Base-by-base conservation (phyloP, 768 basidiomycete species). In the Podaxis sp. region DNA sequence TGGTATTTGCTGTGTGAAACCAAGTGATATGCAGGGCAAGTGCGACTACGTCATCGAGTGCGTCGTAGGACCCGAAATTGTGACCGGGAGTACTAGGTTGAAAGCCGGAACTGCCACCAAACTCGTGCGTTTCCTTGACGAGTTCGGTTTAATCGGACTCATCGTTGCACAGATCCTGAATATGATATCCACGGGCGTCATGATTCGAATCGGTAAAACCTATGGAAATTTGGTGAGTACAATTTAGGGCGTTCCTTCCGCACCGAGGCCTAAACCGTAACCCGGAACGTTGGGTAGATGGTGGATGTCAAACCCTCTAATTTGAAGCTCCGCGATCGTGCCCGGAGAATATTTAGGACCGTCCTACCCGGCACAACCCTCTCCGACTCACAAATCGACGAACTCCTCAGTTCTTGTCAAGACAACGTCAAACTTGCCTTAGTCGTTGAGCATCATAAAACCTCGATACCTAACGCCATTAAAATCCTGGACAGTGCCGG, bases 41-140 rank as follows among this genome's bases (percentile, higher is more conserved):
- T 70, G 72, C 43, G 66, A 71, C 29, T 67, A 68, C 50, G 49
- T 74, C 19, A 66, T 76, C 19, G 72, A 74, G 54, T 71, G 72
- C 46, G 60, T 72, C 12, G 71, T 73, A 1, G 75, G 75, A 11
- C 68, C 74, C 2, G 75, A 75, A 55, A 64, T 73, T 27, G 68
- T 75, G 12, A 70, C 75, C 0, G 74, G 75, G n/a, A 75, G 73
- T 53, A 72, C 74, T 49, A 69, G 75, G 17, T 65, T 76, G 68
- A 75, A 76, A 65, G 73, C 74, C 12, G 75, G 75, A 6, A 75
- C 74, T n/a, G 75, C 73, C 24, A 76, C 75, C 11, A 76, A 76
- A 65, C 68, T 75, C 71, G 75, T 74, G 41, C 15, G 67, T 57
- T 29, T 12, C 58, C 43, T 37, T 43, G 22, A 36, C 24, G 12